A percentile compares a stretch with the other conserved stretches of the same genome.
phyloP scores from a whole-genome alignment of 148 eudicot genomes.

The Vaccinium vitisidaea region DNA sequence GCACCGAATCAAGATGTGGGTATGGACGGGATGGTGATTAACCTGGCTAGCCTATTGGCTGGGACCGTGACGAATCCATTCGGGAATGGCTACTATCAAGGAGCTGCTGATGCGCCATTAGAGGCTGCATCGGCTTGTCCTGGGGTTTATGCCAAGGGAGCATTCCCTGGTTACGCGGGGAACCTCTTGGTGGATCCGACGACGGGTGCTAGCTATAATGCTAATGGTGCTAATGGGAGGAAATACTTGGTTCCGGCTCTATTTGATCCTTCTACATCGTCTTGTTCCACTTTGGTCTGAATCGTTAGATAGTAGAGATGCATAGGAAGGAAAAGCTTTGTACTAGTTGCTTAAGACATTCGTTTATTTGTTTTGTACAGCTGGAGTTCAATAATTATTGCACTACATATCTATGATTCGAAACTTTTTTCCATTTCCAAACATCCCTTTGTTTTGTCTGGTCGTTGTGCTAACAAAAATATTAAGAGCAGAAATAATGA shows the following conservation, averaged over 20 bases:
- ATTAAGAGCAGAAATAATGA: no score
- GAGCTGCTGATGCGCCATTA: constrained; percentile 14
- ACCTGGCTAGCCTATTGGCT: constrained; percentile 22
- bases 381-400: neutral
- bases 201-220: constrained; percentile 29
- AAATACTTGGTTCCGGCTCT: neutral
- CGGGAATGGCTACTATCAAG: constrained; percentile 24
- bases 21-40: neutral
- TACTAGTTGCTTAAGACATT: neutral
- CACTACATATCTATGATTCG: no score
- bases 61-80: constrained; percentile 13
- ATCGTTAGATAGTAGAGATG: neutral
- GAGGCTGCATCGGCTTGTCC: constrained; percentile 30
- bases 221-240: constrained; percentile 19
- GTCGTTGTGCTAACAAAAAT: no score
- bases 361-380: neutral
- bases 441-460: no score
- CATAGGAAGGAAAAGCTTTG: neutral
- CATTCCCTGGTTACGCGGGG: constrained; percentile 25
- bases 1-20: no score
- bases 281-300: constrained; percentile 7
- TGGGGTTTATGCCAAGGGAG: constrained; percentile 15
- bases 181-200: constrained; percentile 24
- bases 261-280: neutral
- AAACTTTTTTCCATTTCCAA: no score